A percentile compares a stretch with the other conserved stretches of the same genome.
Conservation (phyloP, 2,329 filamentous ascomycete species). For the Fusarium goolgardi region DNA sequence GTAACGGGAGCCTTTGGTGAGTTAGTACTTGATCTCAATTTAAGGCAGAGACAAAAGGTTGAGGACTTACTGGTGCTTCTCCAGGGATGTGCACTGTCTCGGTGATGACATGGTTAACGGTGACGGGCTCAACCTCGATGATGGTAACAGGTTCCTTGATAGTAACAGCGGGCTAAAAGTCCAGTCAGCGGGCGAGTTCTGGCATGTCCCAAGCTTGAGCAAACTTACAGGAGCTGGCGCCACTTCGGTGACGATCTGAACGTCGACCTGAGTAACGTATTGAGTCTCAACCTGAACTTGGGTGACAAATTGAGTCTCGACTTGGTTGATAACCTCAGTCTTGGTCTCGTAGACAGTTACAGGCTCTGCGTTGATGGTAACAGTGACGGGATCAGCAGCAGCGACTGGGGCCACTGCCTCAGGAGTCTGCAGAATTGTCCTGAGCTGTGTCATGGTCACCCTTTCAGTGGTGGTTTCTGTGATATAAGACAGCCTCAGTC, state of each 20-base stretch:
- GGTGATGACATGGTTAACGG: not conserved
- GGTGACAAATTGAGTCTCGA: constrained; percentile 36
- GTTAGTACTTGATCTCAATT: not conserved
- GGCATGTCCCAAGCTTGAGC: too few relatives aligned
- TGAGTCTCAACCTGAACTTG: constrained; percentile 24
- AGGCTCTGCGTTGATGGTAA: constrained; percentile 30
- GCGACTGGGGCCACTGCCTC: constrained; percentile 2
- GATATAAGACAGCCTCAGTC: constrained; percentile 43
- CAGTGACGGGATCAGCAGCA: constrained; percentile 34
- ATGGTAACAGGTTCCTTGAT: constrained; percentile 33
- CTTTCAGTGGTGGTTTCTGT: constrained; percentile 42
- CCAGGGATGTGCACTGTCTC: constrained; percentile 32
- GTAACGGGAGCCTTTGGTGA: not conserved
- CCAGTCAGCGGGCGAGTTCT: not conserved
- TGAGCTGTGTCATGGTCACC: constrained; percentile 34
- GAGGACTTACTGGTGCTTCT: constrained; percentile 35
- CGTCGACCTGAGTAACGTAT: constrained; percentile 20
- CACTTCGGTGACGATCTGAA: constrained; percentile 24
- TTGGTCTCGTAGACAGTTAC: constrained; percentile 28
- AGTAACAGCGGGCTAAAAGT: constrained; percentile 27
- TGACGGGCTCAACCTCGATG: constrained; percentile 27
- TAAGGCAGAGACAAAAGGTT: not conserved
- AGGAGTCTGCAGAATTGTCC: constrained; percentile 30
- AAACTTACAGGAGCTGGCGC: constrained; percentile 35
- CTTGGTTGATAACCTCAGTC: constrained; percentile 22